Evolutionary conservation across 768 basidiomycete genomes (phyloP).

Genomic region (Suillus discolor): DNA sequence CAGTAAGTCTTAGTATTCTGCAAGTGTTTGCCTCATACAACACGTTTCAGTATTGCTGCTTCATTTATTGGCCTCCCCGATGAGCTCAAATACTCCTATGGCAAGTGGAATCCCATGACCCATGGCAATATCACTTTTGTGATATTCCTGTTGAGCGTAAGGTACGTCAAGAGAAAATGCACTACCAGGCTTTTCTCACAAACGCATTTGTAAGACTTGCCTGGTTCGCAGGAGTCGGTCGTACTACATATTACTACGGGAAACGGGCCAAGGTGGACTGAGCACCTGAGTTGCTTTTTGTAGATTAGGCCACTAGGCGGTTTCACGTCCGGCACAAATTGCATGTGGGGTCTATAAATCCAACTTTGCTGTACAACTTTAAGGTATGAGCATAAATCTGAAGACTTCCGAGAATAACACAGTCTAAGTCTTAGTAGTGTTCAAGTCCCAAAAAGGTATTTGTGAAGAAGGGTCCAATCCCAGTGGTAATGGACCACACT

Average conservation of each 20-base stretch:
- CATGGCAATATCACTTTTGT: conserved; percentile 78
- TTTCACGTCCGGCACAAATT: too few species aligned
- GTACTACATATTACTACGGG: conserved; percentile 46
- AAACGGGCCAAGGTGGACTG: conserved; percentile 3
- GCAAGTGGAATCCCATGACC: conserved; percentile 68
- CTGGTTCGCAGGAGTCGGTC: conserved; percentile 57
- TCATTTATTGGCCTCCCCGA: conserved; percentile 62
- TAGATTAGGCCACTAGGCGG: too few species aligned
- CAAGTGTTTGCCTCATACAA: conserved; percentile 13
- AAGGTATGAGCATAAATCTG: background rate
- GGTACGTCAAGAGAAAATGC: conserved; percentile 42
- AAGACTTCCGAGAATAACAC: background rate
- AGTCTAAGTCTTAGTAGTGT: background rate
- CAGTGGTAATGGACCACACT: background rate
- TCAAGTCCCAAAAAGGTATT: background rate
- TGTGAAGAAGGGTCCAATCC: background rate
- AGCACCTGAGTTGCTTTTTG: background rate
- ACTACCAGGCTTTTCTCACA: background rate
- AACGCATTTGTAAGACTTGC: conserved; percentile 40
- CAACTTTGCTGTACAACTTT: background rate
- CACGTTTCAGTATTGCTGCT: conserved; percentile 51
- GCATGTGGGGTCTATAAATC: background rate
- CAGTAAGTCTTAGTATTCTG: conserved; percentile 49
- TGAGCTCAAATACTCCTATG: conserved; percentile 50
- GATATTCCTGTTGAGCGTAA: conserved; percentile 53